Evolutionary conservation across 495 filamentous ascomycete species (phyloP), one percentile per base, ranked within the genome.

Genomic region (Penicillium tannophilum): DNA sequence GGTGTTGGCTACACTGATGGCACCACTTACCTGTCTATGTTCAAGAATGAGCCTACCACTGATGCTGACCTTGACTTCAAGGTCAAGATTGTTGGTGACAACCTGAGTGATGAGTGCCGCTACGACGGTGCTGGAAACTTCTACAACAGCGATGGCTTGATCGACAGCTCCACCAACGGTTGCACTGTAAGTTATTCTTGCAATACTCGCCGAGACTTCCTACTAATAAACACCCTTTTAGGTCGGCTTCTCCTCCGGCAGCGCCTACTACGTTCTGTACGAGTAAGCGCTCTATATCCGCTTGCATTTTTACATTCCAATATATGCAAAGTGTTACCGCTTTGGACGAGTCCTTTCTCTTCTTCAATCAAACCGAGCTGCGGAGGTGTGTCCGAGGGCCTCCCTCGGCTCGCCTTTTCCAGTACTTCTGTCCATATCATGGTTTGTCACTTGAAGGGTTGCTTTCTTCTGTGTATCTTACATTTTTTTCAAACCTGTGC

Each of bases 21-120:
- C 36, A 86, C 88, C 67, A 95, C 89, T 36, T 98, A 84, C 81
- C 75, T 97, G 54, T 92, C 91, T 4, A 85, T 98, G 67, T 90
- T 91, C 81, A 83, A 83, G 59, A 90, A 86, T 68, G 85, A 84
- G 72, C 71, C 90, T 6, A 88, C 79, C 72, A 82, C 77, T 14
- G 80, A 84, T 36, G 78, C 72, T 28, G 73, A 75, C 33, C 84
- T 94, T 17, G 78, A 89, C 72, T 96, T 85, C 79, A 86, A 84
- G 72, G 85, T 95, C 59, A 83, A 86, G 64, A 86, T 96, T 56
- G 56, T 68, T 24, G 87, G 85, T 61, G 86, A 88, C 36, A 82
- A 85, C 65, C 74, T 90, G 24, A 84, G 75, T 59, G 86, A 83
- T 41, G 75, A 73, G 16, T 97, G 93, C 84, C 84, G 76, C 62